phyloP scores from a whole-genome alignment of 2,329 filamentous ascomycete genomes.

The Catunica adiposa region DNA sequence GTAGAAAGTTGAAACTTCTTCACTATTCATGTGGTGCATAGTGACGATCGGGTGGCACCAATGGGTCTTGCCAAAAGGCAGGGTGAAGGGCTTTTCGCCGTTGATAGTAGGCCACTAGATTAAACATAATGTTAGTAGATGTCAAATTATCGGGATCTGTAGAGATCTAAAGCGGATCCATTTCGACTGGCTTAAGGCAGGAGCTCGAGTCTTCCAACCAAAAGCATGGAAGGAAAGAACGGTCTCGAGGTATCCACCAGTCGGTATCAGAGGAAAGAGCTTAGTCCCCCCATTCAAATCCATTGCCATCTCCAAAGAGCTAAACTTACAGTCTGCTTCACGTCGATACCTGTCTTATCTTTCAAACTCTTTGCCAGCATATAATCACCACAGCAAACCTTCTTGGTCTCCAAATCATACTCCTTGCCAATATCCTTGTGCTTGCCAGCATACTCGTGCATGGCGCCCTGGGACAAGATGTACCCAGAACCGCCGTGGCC shows the following conservation, averaged over 20 bases:
- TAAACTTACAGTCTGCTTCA: conserved; percentile 28
- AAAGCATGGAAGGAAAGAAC: background rate
- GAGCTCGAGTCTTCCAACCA: too few relatives aligned
- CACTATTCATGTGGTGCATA: conserved; percentile 36
- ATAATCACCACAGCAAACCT: conserved; percentile 35
- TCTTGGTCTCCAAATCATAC: conserved; percentile 27
- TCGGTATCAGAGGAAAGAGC: too few relatives aligned
- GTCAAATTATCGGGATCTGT: too few relatives aligned
- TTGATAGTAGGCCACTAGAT: conserved; percentile 36
- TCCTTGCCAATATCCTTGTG: conserved; percentile 28
- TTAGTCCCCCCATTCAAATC: too few relatives aligned
- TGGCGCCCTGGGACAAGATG: conserved; percentile 33
- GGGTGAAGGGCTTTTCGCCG: conserved; percentile 35
- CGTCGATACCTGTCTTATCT: conserved; percentile 25
- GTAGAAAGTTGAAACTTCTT: conserved; percentile 35
- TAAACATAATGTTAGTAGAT: background rate
- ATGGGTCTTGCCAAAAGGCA: conserved; percentile 30
- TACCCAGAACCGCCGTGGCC: conserved; percentile 42
- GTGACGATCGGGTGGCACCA: conserved; percentile 41
- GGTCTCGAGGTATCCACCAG: background rate
- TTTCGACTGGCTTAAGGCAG: too few relatives aligned
- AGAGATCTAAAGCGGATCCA: too few relatives aligned
- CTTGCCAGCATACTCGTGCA: conserved; percentile 29
- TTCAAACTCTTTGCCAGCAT: conserved; percentile 31
- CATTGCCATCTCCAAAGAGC: too few relatives aligned